These are phyloP conservation scores for Syncephalastrum monosporum DNA, from an alignment of 371 early-diverging fungal genomes.

Conservation along the genomic window DNA sequence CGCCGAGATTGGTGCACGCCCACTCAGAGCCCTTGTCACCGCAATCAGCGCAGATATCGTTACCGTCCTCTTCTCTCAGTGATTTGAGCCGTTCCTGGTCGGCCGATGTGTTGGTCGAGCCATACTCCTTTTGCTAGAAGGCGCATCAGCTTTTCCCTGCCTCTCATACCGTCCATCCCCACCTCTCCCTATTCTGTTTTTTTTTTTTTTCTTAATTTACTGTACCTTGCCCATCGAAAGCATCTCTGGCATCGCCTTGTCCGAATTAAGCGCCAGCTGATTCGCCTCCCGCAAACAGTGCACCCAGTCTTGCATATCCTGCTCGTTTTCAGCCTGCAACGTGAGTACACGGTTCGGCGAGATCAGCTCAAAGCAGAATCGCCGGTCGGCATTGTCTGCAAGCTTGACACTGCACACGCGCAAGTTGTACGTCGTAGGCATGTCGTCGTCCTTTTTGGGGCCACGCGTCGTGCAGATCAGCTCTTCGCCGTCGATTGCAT, in stretches of 20 bases:
- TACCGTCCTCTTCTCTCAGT: slow-evolving; percentile 56
- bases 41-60: slow-evolving; percentile 83
- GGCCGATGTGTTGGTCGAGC: slow-evolving; percentile 7
- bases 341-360: slow-evolving; percentile 69
- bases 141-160: not conserved
- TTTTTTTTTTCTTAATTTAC: too few relatives aligned
- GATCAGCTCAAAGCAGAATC: slow-evolving; percentile 85
- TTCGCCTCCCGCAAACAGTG: slow-evolving; percentile 68
- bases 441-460: slow-evolving; percentile 48
- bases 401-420: slow-evolving; percentile 80
- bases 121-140: slow-evolving; percentile 9
- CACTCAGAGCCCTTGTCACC: slow-evolving; percentile 77
- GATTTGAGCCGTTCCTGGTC: slow-evolving; percentile 23
- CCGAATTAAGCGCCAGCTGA: slow-evolving; percentile 64
- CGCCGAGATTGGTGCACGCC: slow-evolving; percentile 92
- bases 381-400: slow-evolving; percentile 65
- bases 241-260: slow-evolving; percentile 28
- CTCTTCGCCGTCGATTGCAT: slow-evolving; percentile 64
- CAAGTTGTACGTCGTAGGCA: slow-evolving; percentile 53
- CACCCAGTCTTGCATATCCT: slow-evolving; percentile 83
- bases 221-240: slow-evolving; percentile 16
- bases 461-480: slow-evolving; percentile 54
- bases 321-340: slow-evolving; percentile 82
- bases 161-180: not conserved
- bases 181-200: too few relatives aligned